Conservation (phyloP, 140 eudicot species). For the Senecio squalidus region DNA sequence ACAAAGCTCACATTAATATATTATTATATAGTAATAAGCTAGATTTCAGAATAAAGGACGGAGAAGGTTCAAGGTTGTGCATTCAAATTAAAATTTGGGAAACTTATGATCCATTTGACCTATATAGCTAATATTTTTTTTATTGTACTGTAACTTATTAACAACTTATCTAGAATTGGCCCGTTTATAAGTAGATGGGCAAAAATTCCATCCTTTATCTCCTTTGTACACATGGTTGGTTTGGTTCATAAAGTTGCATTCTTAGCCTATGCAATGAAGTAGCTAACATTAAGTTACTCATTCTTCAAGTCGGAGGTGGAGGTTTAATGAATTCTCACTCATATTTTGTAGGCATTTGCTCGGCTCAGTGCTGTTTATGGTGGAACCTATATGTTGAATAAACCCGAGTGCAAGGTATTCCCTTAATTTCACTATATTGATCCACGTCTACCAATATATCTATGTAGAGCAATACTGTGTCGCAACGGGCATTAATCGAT, state of each 20-base stretch:
- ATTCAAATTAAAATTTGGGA: too few relatives aligned
- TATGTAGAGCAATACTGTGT: neutral
- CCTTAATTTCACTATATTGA: neutral
- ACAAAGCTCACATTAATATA: too few relatives aligned
- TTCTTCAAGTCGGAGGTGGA: slow-evolving; percentile 1
- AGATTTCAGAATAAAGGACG: too few relatives aligned
- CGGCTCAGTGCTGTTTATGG: slow-evolving; percentile 98
- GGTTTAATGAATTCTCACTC: neutral
- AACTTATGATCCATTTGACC: too few relatives aligned
- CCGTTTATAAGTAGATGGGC: too few relatives aligned
- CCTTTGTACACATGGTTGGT: too few relatives aligned
- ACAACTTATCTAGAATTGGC: too few relatives aligned
- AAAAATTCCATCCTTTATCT: too few relatives aligned
- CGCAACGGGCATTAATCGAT: neutral
- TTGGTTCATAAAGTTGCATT: neutral
- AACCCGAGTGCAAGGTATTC: slow-evolving; percentile 92
- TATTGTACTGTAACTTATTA: too few relatives aligned
- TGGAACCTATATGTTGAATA: slow-evolving; percentile 93
- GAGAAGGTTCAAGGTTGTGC: too few relatives aligned
- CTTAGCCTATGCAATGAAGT: neutral
- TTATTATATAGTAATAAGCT: too few relatives aligned
- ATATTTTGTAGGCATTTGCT: slow-evolving; percentile 75
- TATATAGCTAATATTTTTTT: too few relatives aligned
- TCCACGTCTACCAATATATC: neutral
- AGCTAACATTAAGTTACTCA: neutral